These are phyloP conservation scores for Verticillium longisporum DNA, from an alignment of 2,329 filamentous ascomycete species.

Conservation along the genomic window DNA sequence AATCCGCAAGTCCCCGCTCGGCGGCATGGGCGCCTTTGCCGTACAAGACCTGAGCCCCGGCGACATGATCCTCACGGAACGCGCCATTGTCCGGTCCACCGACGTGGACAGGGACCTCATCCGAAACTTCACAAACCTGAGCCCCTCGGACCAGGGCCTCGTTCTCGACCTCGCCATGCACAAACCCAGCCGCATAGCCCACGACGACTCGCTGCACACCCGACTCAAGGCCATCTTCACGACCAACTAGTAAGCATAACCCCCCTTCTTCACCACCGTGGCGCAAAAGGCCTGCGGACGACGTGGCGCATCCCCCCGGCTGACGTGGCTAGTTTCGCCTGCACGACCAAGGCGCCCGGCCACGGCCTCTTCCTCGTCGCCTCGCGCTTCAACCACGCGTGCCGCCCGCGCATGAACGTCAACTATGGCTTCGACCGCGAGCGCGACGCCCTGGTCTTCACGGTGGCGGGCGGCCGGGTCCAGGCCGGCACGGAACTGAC, in stretches of 20 bases:
- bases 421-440: conserved; percentile 32
- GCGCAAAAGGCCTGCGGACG: too few relatives aligned
- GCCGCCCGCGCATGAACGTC: conserved; percentile 33
- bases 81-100: conserved; percentile 30
- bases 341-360: conserved; percentile 8
- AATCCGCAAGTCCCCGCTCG: conserved; percentile 30
- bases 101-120: conserved; percentile 10
- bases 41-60: conserved; percentile 24
- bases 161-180: conserved; percentile 31
- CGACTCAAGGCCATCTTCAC: background rate
- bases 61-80: conserved; percentile 37
- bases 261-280: too few relatives aligned
- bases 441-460: conserved; percentile 31
- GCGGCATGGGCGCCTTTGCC: conserved; percentile 43
- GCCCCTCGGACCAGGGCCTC: conserved; percentile 19
- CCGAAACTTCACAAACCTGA: conserved; percentile 15
- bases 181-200: conserved; percentile 6
- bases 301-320: too few relatives aligned
- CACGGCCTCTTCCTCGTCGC: conserved; percentile 42
- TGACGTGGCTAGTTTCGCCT: conserved; percentile 18
- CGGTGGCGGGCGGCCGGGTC: conserved; percentile 24
- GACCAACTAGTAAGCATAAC: background rate
- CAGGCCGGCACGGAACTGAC: conserved; percentile 40
- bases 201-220: background rate
- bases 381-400: conserved; percentile 54